phyloP scores from a whole-genome alignment of 73 alveolate species.

The Diophrys appendiculata region DNA sequence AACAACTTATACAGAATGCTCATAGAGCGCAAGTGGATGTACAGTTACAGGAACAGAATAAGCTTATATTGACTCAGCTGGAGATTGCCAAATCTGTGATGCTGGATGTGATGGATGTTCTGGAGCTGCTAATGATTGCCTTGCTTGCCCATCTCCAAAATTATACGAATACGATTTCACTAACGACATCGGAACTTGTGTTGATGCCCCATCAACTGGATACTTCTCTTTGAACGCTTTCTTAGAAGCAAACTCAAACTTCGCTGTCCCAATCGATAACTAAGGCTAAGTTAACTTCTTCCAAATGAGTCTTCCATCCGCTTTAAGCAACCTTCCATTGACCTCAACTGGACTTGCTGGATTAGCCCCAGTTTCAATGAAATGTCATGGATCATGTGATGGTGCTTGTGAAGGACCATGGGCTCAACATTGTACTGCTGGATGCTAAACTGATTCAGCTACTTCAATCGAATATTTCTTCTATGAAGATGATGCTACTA shows the following conservation, averaged over 20 bases:
- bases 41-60: too few relatives aligned
- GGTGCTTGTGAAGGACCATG: not conserved
- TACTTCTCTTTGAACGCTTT: not conserved
- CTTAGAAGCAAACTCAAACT: not conserved
- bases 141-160: not conserved
- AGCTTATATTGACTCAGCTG: not conserved
- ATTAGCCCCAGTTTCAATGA: not conserved
- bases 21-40: not conserved
- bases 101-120: not conserved
- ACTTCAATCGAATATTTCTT: not conserved
- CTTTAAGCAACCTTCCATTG: not conserved
- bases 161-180: not conserved
- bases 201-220: not conserved
- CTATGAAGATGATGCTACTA: not conserved
- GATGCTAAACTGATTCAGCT: not conserved
- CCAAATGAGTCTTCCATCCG: not conserved
- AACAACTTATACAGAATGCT: not conserved
- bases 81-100: not conserved
- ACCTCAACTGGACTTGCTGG: not conserved
- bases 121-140: not conserved
- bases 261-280: not conserved
- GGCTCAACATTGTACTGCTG: not conserved
- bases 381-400: not conserved
- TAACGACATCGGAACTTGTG: not conserved
- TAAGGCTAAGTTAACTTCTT: not conserved